Evolutionary conservation across 2,329 filamentous ascomycete species (phyloP).

Genomic region (Phialocephala subalpina): DNA sequence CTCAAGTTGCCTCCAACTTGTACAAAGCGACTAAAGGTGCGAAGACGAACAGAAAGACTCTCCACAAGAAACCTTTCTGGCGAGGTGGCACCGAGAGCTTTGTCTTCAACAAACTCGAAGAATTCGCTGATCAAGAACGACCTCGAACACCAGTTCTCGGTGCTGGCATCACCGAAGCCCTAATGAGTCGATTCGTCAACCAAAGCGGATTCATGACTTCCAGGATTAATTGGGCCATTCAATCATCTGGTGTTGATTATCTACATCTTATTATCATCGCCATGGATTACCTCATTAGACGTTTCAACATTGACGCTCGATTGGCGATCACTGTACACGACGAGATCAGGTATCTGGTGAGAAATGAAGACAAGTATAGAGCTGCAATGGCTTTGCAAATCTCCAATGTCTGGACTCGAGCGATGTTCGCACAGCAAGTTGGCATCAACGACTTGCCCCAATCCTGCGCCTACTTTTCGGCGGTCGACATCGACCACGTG

Average conservation of each 20-base stretch:
- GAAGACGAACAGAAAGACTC: slow-evolving; percentile 77
- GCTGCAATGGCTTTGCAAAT: slow-evolving; percentile 93
- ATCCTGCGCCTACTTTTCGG: slow-evolving; percentile 93
- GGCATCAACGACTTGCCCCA: slow-evolving; percentile 96
- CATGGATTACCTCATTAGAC: slow-evolving; percentile 92
- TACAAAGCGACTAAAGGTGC: slow-evolving; percentile 91
- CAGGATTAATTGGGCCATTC: slow-evolving; percentile 98
- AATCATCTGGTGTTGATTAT: slow-evolving; percentile 97
- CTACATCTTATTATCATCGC: slow-evolving; percentile 90
- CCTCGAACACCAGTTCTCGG: slow-evolving; percentile 92
- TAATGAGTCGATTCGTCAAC: slow-evolving; percentile 87
- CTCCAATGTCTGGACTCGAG: slow-evolving; percentile 94
- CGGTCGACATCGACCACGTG: slow-evolving; percentile 93
- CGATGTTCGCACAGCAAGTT: slow-evolving; percentile 97
- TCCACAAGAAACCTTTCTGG: slow-evolving; percentile 87
- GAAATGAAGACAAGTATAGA: slow-evolving; percentile 84
- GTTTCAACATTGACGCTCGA: slow-evolving; percentile 85
- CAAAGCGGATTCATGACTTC: slow-evolving; percentile 94
- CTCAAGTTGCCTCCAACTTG: slow-evolving; percentile 77
- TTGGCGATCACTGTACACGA: slow-evolving; percentile 96
- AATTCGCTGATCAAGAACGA: slow-evolving; percentile 93
- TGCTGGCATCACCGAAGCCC: slow-evolving; percentile 93
- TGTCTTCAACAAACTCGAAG: slow-evolving; percentile 97
- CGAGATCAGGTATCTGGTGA: slow-evolving; percentile 93
- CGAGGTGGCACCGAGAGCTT: slow-evolving; percentile 96